Base-by-base conservation (phyloP, 1,139 yeast species). In the Geotrichum candidum region DNA sequence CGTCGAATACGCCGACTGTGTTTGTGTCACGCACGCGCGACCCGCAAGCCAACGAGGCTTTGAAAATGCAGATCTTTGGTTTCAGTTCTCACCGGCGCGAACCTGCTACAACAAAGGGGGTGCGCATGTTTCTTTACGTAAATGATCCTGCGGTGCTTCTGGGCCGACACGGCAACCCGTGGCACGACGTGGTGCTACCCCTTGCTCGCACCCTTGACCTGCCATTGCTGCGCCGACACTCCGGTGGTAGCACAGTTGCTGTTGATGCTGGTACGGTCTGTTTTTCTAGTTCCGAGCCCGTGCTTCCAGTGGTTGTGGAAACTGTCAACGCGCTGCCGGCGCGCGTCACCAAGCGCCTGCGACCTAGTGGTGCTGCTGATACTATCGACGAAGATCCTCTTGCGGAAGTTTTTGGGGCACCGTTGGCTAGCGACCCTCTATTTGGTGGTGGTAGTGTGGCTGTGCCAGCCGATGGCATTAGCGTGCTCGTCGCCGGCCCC, bases 231-330 rank as follows among this genome's bases (percentile, higher is more conserved):
- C 78, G 99, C 67, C 78, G 99, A 63, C 78, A 82, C 54, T 87
- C 96, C 1, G 99, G 99, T 0, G 99, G 99, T 1, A 99, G 99
- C 0, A 85, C 98, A 0, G 99, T 94, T 0, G 96, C 91, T 10
- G 99, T 94, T 72, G 99, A 94, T 73, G 68, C 80, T n/a, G 97
- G 97, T 0, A 94, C 94, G 69, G 85, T 87, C 27, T 94, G 94
- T 71, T 94, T 87, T 73, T 86, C 95, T 6, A 81, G 84, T 65
- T 76, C 96, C 53, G 81, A 81, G 54, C 78, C 73, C 51, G 89
- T 87, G 70, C 86, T 90, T 3, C 69, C 78, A 6, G 67, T 81
- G 64, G 77, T 91, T 6, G 80, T 80, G 1, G 71, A 78, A 3
- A 81, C 84, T 33, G 74, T 89, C 51, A 85, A 84, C 66, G 63